Conservation (phyloP, 108 stramenopile species). For the Aurantiochytrium sp. region DNA sequence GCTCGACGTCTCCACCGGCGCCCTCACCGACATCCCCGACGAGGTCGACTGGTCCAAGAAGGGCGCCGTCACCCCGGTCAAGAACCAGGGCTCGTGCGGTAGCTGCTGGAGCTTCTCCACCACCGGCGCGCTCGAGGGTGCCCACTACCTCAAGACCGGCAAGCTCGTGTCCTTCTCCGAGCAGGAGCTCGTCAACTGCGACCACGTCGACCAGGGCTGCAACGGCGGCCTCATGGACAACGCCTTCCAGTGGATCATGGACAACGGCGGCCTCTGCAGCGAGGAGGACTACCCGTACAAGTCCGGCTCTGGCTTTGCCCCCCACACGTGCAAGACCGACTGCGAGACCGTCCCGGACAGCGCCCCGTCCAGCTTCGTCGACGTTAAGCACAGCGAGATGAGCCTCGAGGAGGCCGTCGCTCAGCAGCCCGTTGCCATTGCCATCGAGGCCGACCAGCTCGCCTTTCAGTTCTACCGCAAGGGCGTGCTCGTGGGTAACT, state of each 20-base stretch:
- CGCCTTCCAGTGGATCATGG: slow-evolving; percentile 79
- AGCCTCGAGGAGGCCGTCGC: slow-evolving; percentile 65
- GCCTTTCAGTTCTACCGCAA: slow-evolving; percentile 46
- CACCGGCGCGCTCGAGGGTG: slow-evolving; percentile 86
- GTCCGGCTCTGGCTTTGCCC: slow-evolving; percentile 40
- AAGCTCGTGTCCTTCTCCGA: slow-evolving; percentile 77
- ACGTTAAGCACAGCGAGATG: slow-evolving; percentile 69
- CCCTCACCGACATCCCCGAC: slow-evolving; percentile 30
- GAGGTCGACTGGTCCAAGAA: slow-evolving; percentile 70
- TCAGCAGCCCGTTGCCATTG: slow-evolving; percentile 53
- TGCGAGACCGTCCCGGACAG: slow-evolving; percentile 66
- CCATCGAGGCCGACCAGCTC: slow-evolving; percentile 49
- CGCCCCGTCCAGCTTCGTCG: slow-evolving; percentile 65
- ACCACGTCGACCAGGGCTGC: slow-evolving; percentile 71
- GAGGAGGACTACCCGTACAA: slow-evolving; percentile 86
- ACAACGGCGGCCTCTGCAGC: slow-evolving; percentile 71
- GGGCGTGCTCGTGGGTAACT: slow-evolving; percentile 42
- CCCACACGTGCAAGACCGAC: slow-evolving; percentile 47
- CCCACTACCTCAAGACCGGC: slow-evolving; percentile 65
- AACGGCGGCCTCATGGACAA: slow-evolving; percentile 92
- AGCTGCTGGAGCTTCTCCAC: slow-evolving; percentile 93
- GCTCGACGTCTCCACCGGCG: background rate
- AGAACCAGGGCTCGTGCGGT: slow-evolving; percentile 84
- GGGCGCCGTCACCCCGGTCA: slow-evolving; percentile 79
- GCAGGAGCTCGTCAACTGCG: slow-evolving; percentile 88